phyloP scores from a whole-genome alignment of 2,329 filamentous ascomycete genomes.

The Fusarium denticulatum region DNA sequence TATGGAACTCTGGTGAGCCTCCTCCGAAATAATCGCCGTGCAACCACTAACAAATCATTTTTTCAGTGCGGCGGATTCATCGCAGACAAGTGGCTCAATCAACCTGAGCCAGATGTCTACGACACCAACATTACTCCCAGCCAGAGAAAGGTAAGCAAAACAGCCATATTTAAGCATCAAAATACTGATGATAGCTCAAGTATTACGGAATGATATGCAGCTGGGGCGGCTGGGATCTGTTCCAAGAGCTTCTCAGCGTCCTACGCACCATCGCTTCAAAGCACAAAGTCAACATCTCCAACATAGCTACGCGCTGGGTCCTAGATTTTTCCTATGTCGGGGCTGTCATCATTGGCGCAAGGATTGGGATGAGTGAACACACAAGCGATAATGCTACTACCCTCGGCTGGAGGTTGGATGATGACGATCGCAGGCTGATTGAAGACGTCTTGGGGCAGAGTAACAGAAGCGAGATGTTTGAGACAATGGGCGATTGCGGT shows the following conservation, averaged over 20 bases:
- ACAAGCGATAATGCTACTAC: not conserved
- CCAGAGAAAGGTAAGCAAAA: not conserved
- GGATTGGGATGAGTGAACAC: not conserved
- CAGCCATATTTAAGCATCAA: rapidly evolving
- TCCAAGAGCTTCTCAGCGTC: not conserved
- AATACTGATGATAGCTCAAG: not conserved
- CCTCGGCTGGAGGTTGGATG: not conserved
- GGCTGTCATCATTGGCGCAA: not conserved
- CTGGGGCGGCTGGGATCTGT: not conserved
- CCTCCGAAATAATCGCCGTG: rapidly evolving
- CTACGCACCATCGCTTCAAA: not conserved
- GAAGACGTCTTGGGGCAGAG: not conserved
- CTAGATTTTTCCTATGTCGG: not conserved
- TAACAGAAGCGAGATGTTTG: not conserved
- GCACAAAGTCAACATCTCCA: not conserved
- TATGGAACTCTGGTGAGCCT: not conserved
- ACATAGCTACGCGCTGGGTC: not conserved
- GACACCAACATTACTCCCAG: not conserved
- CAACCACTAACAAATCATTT: not conserved
- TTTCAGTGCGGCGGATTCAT: not conserved
- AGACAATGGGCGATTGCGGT: not conserved
- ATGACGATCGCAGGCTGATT: not conserved
- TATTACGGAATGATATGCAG: not conserved
- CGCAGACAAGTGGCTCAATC: not conserved
- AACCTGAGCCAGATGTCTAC: not conserved